Evolutionary conservation across 208 protist genomes (phyloP).

Genomic region (Wallacemonas sp.): DNA sequence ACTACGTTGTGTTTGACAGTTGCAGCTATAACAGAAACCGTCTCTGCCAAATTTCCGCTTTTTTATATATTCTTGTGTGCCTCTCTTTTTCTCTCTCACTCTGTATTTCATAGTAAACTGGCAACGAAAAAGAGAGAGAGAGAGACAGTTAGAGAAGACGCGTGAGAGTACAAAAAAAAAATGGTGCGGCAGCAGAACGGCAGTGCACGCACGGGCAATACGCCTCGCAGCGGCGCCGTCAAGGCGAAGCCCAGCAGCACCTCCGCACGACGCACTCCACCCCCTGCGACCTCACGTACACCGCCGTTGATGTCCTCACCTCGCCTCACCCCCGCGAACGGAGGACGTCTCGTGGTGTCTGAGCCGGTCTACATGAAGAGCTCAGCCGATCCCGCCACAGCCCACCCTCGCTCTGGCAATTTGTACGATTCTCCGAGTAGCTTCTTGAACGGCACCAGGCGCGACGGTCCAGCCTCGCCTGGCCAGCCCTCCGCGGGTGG

Average conservation of each 20-base stretch:
- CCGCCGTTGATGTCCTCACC: conserved; percentile 1
- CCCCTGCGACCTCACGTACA: not conserved
- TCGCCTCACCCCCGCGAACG: not conserved
- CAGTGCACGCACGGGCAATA: not conserved
- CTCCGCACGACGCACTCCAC: not conserved
- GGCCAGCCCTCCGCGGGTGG: no score
- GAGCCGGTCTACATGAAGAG: conserved; percentile 16
- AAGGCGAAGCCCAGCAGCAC: not conserved
- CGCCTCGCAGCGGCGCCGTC: not conserved
- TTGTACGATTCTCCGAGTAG: conserved; percentile 8
- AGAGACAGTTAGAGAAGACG: not conserved
- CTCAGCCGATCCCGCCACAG: not conserved
- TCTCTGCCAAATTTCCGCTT: no score
- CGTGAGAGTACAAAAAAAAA: not conserved
- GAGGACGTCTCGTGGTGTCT: conserved; percentile 13
- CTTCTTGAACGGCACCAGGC: conserved; percentile 5
- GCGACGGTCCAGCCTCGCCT: not conserved
- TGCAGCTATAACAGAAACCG: no score
- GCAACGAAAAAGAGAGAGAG: not conserved
- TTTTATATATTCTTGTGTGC: no score
- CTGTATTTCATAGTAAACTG: not conserved
- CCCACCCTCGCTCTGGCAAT: conserved; percentile 5
- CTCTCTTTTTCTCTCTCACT: not conserved
- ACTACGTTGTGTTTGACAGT: no score
- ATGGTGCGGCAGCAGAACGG: not conserved